Base-by-base conservation (phyloP, 768 basidiomycete species). In the Pulveroboletus ravenelii region DNA sequence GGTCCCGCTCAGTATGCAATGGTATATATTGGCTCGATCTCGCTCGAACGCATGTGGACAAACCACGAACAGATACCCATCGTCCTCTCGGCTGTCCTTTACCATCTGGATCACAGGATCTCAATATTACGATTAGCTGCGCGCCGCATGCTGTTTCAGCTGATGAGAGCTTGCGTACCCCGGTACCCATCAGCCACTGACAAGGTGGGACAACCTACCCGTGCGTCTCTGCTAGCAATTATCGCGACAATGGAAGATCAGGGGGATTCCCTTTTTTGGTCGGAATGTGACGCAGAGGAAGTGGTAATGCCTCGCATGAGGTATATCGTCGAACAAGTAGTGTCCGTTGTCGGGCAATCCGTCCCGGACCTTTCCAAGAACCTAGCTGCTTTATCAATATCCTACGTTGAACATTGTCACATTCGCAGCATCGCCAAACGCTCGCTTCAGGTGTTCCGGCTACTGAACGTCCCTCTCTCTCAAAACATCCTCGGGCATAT, bases 1-100 rank as follows among this genome's bases (percentile, higher is more conserved):
- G 88, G 89, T 14, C 82, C 89, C 0, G 90, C 89, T 13, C 93
- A 95, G 62, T 89, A 89, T 62, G 92, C 93, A 1, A 80, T 93
- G 70, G 74, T 95, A 9, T 93, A 93, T 62, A 69, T 94, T 25
- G 79, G 83, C 3, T 89, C 93, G 54, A 77, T 87, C 31, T 81
- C 87, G 0, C 68, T 91, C 27, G 84, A 87, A 55, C 79, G 85
- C 29, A 81, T 80, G 56, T 90, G 89, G 87, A 86, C 87, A 50
- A 70, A 85, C 56, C 76, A 81, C 46, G 71, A 76, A 10, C 80
- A 87, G 48, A 72, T 97, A 10, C 84, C 89, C 2, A 70, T 78
- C 9, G 75, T 96, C 15, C 79, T 97, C 29, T 88, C 92, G 47
- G 82, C 84, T 5, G 72, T 93, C 17, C 82, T 93, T 56, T 83